Evolutionary conservation across 1,284 basidiomycete species (phyloP), one percentile per base, ranked within the genome.

Genomic region (Peniophora sp.): DNA sequence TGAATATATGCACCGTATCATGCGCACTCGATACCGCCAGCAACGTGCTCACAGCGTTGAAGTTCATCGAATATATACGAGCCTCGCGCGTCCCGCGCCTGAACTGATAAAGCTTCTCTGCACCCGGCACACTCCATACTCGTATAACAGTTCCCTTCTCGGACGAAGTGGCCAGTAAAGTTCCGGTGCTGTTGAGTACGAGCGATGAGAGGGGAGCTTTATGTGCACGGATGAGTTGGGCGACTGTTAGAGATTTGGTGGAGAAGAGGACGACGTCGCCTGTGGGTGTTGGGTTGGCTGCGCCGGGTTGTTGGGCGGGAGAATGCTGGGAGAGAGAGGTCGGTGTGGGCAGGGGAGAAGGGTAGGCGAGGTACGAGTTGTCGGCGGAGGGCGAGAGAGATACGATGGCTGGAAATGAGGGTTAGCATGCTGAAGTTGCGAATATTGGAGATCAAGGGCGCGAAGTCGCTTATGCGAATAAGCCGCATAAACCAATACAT

Each of bases 91-190:
- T 89, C 2, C 96, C 97, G 50, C 96, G 70, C 10, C 96, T 72
- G 73, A 99, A 99, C 67, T 99, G 95, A 69, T 92, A 94, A 48
- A 98, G 65, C 67, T 94, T 93, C 69, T 97, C 92, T 1, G 92
- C 92, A 14, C 85, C 83, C 0, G 97, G 96, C 3, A 97, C 76
- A 49, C 81, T 83, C 78, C 95, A 99, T 2, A 99, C 93, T 43
- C 96, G 83, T 53, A 99, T 96, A 56, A 99, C 92, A 1, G 96
- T 99, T 1, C 96, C 96, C 64, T 98, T 98, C 54, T 97, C 94
- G 0, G 87, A 91, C 10, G 94, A 86, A 0, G 95, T 97, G 5
- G 96, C 97, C 20, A 99, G 85, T 55, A 98, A 75, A 0, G 92
- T 92, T 3, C 96, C 96, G 0, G 85, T 78, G 2, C 84, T 80